Base-by-base conservation (phyloP, 192 early-diverging fungal genomes). In the Entomortierella parvispora region DNA sequence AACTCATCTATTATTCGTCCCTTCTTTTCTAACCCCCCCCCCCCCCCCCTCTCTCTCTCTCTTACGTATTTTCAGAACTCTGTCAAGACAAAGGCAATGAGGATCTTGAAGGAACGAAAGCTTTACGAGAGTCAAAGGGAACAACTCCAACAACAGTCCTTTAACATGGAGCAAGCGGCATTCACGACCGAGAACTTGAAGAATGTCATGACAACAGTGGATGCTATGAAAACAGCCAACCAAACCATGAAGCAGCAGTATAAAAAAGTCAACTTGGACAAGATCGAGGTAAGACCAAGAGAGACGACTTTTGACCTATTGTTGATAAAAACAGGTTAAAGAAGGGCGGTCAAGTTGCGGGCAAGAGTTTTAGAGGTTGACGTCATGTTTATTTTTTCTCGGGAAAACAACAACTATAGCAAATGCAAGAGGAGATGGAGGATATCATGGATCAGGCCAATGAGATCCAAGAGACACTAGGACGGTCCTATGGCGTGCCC, bases 141-240 rank as follows among this genome's bases (percentile, higher is more conserved):
- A 64, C 93, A 96, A 69, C 86, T 99, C 48, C 91, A 91, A 82
- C 96, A 97, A 80, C 96, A 98, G 81, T 91, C 96, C 32, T 99
- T 96, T 75, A 99, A 98, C 84, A 99, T 99, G 98, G 98, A 99
- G 81, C 95, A 97, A 84, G 93, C 95, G 46, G 79, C 83, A 50
- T 87, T 93, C 64, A 93, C 96, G 10, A 97, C 93, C 6, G 98
- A 99, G 43, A 99, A 99, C 80, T 78, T 99, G 50, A 95, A 94
- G 65, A 98, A 97, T 81, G 97, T 97, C n/a, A 85, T 96, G 87
- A 87, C 92, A 9, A 98, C 96, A 8, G 87, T 98, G 31, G 94
- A 98, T 81, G 98, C 97, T 9, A 99, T 99, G 98, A 87, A 97
- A 80, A 81, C 84, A 8, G 93, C 96, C 12, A 99, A 97, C 81